Base-by-base conservation (phyloP, 371 early-diverging fungal genomes). In the Mortierella sp. region DNA sequence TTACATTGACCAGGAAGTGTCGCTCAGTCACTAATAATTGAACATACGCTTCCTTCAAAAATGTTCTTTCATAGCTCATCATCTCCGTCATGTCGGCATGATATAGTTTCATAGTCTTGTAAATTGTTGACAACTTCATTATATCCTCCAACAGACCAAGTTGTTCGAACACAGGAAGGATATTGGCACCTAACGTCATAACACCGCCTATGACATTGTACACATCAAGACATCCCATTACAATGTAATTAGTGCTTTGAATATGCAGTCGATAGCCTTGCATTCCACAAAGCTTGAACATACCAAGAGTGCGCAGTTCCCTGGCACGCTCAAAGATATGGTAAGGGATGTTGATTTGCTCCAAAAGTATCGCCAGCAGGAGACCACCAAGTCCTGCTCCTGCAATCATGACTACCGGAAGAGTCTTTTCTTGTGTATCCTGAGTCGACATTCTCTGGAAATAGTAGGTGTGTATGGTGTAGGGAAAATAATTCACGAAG, bases 151-250 rank as follows among this genome's bases (percentile, higher is more conserved):
- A 45, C 3, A 74, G 49, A 0, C 75, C 70, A 20, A 70, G 55
- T 55, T 70, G 70, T 18, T 70, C 64, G 16, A 72, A 72, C n/a
- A 65, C 40, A 6, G 72, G 72, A 6, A 65, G 59, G n/a, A 72
- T 72, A 12, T 6, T 40, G 5, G 52, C 49, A 16, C 72, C 59
- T 6, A 72, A 39, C 6, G 52, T 49, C 40, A 71, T 72, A 9
- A 58, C 37, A 1, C 66, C 57, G 0, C 71, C 71, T 64, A 60
- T 57, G 8, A n/a, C 40, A 40, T 6, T 28, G 12, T 20, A 37
- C 3, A 6, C 32, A 39, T 51, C 51, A 24, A 28, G 57, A 30
- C 5, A 20, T 2, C 3, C 3, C 6, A 57, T 57, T 24, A 24
- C 3, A 30, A 32, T 32, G 1, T 59, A 24, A 24, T 26, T 11